phyloP scores from a whole-genome alignment of 495 filamentous ascomycete genomes.

The Neurospora terricola region DNA sequence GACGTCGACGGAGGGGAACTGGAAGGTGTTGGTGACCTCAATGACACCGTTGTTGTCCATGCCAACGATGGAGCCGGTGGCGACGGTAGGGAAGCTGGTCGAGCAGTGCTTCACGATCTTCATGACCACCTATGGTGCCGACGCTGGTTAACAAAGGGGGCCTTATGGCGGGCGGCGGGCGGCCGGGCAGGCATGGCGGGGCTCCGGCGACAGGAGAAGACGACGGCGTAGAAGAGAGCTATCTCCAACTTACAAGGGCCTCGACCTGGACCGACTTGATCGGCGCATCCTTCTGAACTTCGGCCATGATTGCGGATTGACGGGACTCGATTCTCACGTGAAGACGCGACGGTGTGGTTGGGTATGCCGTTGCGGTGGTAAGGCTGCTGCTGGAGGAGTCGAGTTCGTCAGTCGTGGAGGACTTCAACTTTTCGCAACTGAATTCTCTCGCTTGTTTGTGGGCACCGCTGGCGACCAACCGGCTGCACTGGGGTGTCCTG shows the following conservation, averaged over 20 bases:
- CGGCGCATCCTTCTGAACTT: constrained; percentile 47
- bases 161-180: constrained; percentile 6
- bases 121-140: constrained; percentile 66
- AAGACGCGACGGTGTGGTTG: constrained; percentile 1
- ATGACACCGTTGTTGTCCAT: constrained; percentile 80
- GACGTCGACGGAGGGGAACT: constrained; percentile 79
- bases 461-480: constrained; percentile 5
- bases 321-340: constrained; percentile 1
- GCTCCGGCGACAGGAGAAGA: not conserved
- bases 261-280: constrained; percentile 76
- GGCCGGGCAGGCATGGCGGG: constrained; percentile 12
- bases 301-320: constrained; percentile 27
- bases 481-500: not conserved
- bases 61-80: constrained; percentile 83
- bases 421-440: constrained; percentile 13
- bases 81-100: constrained; percentile 74
- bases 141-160: constrained; percentile 8
- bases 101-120: constrained; percentile 93
- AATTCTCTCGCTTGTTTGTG: constrained; percentile 27
- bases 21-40: constrained; percentile 90
- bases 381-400: constrained; percentile 2
- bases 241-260: constrained; percentile 50
- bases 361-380: not conserved
- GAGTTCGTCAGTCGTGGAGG: constrained; percentile 1
- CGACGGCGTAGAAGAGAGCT: not conserved